phyloP scores from a whole-genome alignment of 2,329 filamentous ascomycete genomes.

The Monilinia laxa region DNA sequence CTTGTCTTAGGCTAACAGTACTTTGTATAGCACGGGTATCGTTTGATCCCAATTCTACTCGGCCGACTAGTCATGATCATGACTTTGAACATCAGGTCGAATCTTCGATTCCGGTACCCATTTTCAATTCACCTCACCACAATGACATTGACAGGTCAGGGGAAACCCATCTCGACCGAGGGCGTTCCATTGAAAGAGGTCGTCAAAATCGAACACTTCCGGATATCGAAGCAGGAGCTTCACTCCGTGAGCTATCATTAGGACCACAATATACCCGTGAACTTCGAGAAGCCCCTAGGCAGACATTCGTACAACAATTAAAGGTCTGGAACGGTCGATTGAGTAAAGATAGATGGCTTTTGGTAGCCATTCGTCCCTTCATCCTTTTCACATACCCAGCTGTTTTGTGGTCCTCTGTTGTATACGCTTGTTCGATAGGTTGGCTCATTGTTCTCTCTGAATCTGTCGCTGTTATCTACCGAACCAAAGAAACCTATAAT shows the following conservation, averaged over 20 bases:
- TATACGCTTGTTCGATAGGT: conserved; percentile 85
- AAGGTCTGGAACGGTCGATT: conserved; percentile 77
- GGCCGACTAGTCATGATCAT: conserved; percentile 6
- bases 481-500: conserved; percentile 67
- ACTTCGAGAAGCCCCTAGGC: conserved; percentile 64
- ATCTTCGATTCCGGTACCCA: conserved; percentile 36
- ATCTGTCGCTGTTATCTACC: conserved; percentile 77
- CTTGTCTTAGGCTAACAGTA: not conserved
- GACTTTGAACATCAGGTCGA: not conserved
- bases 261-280: conserved; percentile 62
- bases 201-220: not conserved
- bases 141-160: conserved; percentile 30
- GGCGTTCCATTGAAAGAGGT: conserved; percentile 5
- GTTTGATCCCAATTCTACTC: conserved; percentile 3
- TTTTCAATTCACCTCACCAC: conserved; percentile 44
- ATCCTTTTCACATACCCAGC: conserved; percentile 84
- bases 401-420: conserved; percentile 81
- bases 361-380: conserved; percentile 75
- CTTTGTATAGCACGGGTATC: conserved; percentile 6
- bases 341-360: conserved; percentile 74
- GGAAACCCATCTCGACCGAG: conserved; percentile 26
- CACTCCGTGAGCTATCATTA: conserved; percentile 1
- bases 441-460: conserved; percentile 97
- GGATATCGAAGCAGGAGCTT: not conserved
- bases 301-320: conserved; percentile 73